Conservation (phyloP, 176 grass and related monocot genomes). For the Cocos nucifera region DNA sequence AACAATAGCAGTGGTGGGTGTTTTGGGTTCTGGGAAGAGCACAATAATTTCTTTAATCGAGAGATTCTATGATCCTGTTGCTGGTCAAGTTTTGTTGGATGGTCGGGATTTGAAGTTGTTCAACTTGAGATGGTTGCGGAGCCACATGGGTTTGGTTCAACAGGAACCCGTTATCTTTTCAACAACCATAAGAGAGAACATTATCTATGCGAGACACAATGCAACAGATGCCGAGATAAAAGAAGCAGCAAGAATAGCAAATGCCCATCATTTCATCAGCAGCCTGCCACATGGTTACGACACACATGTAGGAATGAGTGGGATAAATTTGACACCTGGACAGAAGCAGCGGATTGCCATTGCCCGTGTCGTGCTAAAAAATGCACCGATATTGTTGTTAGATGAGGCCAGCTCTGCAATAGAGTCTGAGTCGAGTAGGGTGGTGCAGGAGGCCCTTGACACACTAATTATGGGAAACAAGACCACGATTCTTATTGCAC, state of each 20-base stretch:
- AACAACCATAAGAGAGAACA: slow-evolving; percentile 95
- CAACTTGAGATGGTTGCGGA: slow-evolving; percentile 93
- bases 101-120: slow-evolving; percentile 90
- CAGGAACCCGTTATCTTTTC: slow-evolving; percentile 99
- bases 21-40: slow-evolving; percentile 96
- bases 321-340: slow-evolving; percentile 88
- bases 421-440: slow-evolving; percentile 91
- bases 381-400: slow-evolving; percentile 91
- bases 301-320: slow-evolving; percentile 96
- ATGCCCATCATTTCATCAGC: slow-evolving; percentile 99
- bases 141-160: slow-evolving; percentile 91
- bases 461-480: slow-evolving; percentile 99
- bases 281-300: slow-evolving; percentile 97
- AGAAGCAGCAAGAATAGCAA: slow-evolving; percentile 93
- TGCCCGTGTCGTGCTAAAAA: slow-evolving; percentile 90
- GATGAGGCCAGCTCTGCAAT: slow-evolving; percentile 94
- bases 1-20: slow-evolving; percentile 93
- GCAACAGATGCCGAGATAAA: slow-evolving; percentile 97
- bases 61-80: slow-evolving; percentile 87
- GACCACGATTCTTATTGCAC: slow-evolving; percentile 95
- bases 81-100: slow-evolving; percentile 96
- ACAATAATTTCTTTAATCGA: slow-evolving; percentile 94
- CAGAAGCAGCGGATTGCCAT: slow-evolving; percentile 97
- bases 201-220: slow-evolving; percentile 96
- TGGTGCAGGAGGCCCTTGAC: slow-evolving; percentile 95